Evolutionary conservation across 108 stramenopile species (phyloP).

Genomic region (Cyclotella atomus): DNA sequence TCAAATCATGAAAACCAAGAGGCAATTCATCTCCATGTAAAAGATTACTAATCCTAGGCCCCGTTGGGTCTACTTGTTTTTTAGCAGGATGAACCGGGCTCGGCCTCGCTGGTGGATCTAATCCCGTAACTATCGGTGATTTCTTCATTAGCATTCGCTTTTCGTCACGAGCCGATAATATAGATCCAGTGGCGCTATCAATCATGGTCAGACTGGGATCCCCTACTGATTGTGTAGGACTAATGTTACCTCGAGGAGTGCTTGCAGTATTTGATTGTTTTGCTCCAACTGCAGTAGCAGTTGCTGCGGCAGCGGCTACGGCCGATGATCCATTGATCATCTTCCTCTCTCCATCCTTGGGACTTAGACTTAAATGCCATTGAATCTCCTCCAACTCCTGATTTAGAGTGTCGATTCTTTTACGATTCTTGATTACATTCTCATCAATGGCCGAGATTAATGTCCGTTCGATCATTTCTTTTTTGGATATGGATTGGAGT

Average conservation of each 20-base stretch:
- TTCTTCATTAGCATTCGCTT: too few species aligned
- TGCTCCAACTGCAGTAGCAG: too few species aligned
- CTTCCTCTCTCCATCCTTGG: neutral
- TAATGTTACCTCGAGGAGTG: too few species aligned
- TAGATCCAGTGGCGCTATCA: neutral
- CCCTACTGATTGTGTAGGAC: constrained; percentile 6
- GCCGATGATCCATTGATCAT: too few species aligned
- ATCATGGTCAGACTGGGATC: constrained; percentile 42
- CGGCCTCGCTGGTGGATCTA: constrained; percentile 40
- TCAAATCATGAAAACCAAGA: neutral
- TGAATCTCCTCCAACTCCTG: constrained; percentile 29
- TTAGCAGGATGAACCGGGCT: constrained; percentile 28
- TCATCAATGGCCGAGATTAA: constrained; percentile 40
- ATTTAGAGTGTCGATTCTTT: constrained; percentile 13
- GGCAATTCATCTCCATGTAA: constrained; percentile 9
- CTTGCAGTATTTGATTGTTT: too few species aligned
- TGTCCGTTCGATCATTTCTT: constrained; percentile 39
- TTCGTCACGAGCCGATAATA: neutral
- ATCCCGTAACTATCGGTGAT: constrained; percentile 15
- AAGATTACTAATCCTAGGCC: constrained; percentile 25
- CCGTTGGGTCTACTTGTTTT: constrained; percentile 9
- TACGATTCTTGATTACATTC: constrained; percentile 28
- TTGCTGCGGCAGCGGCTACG: too few species aligned
- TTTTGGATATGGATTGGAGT: constrained; percentile 24
- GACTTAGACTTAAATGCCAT: constrained; percentile 28